Conservation (phyloP, 768 basidiomycete genomes). For the Amanita pallidorosea region DNA sequence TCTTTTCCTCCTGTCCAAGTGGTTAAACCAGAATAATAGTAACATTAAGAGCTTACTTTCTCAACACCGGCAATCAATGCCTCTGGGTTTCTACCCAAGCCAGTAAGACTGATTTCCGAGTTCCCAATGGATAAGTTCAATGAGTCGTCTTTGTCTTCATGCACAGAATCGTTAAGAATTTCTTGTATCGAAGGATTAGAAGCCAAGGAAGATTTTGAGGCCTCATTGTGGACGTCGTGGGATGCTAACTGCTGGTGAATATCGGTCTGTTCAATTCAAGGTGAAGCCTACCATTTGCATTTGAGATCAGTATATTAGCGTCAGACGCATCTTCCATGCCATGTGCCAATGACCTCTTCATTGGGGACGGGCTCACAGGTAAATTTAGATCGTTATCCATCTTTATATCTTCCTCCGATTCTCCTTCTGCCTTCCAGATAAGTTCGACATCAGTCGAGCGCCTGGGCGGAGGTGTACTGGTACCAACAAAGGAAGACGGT, state of each 20-base stretch:
- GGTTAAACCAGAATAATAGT: not conserved
- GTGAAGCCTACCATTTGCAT: slow-evolving; percentile 14
- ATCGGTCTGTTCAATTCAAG: not conserved
- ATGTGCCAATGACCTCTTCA: slow-evolving; percentile 14
- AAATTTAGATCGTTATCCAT: slow-evolving; percentile 19
- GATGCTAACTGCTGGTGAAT: not conserved
- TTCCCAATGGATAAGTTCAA: slow-evolving; percentile 10
- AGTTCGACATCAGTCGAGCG: slow-evolving; percentile 25
- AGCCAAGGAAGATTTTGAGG: not conserved
- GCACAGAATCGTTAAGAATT: slow-evolving; percentile 9
- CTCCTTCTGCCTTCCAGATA: slow-evolving; percentile 17
- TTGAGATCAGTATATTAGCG: slow-evolving; percentile 15
- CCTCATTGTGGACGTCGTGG: not conserved
- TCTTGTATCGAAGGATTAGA: slow-evolving; percentile 16
- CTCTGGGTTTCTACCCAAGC: slow-evolving; percentile 6
- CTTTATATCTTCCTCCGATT: slow-evolving; percentile 15
- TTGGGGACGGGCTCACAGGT: slow-evolving; percentile 27
- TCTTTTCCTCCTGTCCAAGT: not conserved
- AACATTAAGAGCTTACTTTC: not conserved
- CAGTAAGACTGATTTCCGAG: slow-evolving; percentile 16
- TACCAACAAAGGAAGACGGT: slow-evolving; percentile 17
- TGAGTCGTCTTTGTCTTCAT: slow-evolving; percentile 14
- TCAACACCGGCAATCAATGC: slow-evolving; percentile 1
- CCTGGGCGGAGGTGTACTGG: slow-evolving; percentile 27
- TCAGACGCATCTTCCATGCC: not conserved